A percentile compares a stretch with the other conserved stretches of the same genome.
phyloP scores from a whole-genome alignment of 192 early-diverging fungal genomes.

The Gaertneriomyces semiglobifer region DNA sequence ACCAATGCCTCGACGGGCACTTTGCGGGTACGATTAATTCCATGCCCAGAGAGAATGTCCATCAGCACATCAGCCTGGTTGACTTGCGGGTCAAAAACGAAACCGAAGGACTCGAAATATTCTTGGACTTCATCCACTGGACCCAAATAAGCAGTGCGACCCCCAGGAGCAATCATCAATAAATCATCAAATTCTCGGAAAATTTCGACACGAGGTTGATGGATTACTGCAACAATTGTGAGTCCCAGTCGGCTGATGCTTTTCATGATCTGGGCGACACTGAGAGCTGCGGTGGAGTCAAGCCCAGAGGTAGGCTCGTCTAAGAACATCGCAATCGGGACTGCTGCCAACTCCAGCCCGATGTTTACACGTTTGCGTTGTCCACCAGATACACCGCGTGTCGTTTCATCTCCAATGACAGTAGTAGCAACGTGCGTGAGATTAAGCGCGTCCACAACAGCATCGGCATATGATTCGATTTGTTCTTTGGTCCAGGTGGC shows the following conservation, averaged over 20 bases:
- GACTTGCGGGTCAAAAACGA: slow-evolving; percentile 20
- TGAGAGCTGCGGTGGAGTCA: slow-evolving; percentile 65
- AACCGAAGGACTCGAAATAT: slow-evolving; percentile 40
- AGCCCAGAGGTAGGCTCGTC: slow-evolving; percentile 87
- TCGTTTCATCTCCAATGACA: slow-evolving; percentile 70
- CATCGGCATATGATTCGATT: slow-evolving; percentile 14
- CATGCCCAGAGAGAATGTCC: slow-evolving; percentile 47
- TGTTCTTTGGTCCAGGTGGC: slow-evolving; percentile 30
- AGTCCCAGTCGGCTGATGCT: slow-evolving; percentile 64
- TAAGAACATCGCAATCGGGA: slow-evolving; percentile 82
- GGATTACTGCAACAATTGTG: slow-evolving; percentile 72
- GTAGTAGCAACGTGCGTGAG: slow-evolving; percentile 31
- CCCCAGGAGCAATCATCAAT: slow-evolving; percentile 66
- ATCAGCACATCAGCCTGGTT: slow-evolving; percentile 49
- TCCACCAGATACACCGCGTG: slow-evolving; percentile 82
- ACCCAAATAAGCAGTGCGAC: slow-evolving; percentile 62
- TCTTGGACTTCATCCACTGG: slow-evolving; percentile 44
- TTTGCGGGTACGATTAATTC: slow-evolving; percentile 16
- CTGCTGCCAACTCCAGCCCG: slow-evolving; percentile 76
- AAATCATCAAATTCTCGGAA: slow-evolving; percentile 76
- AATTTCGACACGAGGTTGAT: slow-evolving; percentile 80
- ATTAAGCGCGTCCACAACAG: slow-evolving; percentile 33
- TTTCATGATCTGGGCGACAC: slow-evolving; percentile 72
- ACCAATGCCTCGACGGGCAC: slow-evolving; percentile 28
- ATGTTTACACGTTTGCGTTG: slow-evolving; percentile 83